These are phyloP conservation scores for Lantana camara DNA, from an alignment of 257 asterid genomes.

Conservation along the genomic window DNA sequence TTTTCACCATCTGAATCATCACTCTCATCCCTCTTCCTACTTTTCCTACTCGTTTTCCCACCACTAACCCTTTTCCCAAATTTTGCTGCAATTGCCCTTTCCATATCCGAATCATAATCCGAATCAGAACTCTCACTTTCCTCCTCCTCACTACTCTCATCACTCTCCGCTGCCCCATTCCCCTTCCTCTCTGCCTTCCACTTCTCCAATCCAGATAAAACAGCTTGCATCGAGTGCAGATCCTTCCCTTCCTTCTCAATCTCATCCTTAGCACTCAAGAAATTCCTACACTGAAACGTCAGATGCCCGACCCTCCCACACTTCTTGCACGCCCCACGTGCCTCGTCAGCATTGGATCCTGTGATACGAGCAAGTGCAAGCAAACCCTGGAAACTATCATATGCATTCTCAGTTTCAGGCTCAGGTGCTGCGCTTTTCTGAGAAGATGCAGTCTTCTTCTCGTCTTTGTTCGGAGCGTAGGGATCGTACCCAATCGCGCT, in stretches of 20 bases:
- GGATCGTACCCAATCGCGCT: slow-evolving; percentile 99
- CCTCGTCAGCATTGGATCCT: slow-evolving; percentile 85
- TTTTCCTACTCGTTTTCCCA: slow-evolving; percentile 37
- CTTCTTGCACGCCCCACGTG: slow-evolving; percentile 88
- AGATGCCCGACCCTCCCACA: slow-evolving; percentile 96
- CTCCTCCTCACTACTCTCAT: slow-evolving; percentile 60
- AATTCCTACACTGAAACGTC: slow-evolving; percentile 92
- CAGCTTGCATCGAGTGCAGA: slow-evolving; percentile 59
- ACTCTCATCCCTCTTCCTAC: slow-evolving; percentile 40
- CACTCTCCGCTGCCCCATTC: slow-evolving; percentile 39
- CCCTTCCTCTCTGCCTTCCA: slow-evolving; percentile 59
- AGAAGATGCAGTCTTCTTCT: slow-evolving; percentile 42
- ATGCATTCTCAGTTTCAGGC: slow-evolving; percentile 81
- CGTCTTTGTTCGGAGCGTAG: slow-evolving; percentile 87
- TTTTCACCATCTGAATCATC: slow-evolving; percentile 44
- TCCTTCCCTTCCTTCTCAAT: slow-evolving; percentile 49
- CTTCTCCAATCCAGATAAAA: slow-evolving; percentile 70
- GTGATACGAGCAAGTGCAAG: slow-evolving; percentile 90
- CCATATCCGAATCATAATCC: slow-evolving; percentile 79
- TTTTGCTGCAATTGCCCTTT: slow-evolving; percentile 62
- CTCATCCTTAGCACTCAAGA: slow-evolving; percentile 80
- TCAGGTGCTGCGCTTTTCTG: slow-evolving; percentile 47
- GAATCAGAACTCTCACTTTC: slow-evolving; percentile 82
- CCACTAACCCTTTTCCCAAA: slow-evolving; percentile 45
- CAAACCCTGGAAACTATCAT: slow-evolving; percentile 85